Base-by-base conservation (phyloP, 73 alveolate genomes). In the Paramecium biaurelia region DNA sequence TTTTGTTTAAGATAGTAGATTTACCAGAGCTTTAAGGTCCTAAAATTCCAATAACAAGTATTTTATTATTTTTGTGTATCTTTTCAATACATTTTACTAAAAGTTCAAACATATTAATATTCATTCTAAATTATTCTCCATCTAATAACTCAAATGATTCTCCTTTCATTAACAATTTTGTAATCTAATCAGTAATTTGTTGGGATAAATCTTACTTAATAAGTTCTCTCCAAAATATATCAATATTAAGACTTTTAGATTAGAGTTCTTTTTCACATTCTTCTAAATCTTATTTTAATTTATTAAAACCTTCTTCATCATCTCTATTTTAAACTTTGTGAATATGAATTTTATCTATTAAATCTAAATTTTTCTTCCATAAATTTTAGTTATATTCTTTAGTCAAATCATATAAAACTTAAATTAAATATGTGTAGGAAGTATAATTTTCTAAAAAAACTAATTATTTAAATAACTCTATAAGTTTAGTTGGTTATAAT, bases 1-100 rank as follows among this genome's bases (percentile, higher is more conserved):
- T 70, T 28, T 85, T 53, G 47, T 92, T 92, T 70, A 76, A 79
- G 37, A 92, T 58, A 1, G 95, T 92, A 9, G 95, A 92, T 67
- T 92, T 92, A 42, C 95, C 95, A 0, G 95, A 92, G 4, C 92
- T 85, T 85, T 92, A 76, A 7, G 95, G 95, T 2, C 95, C 95
- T 1, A 68, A 43, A 0, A 92, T 85, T 38, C 93, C 58, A 12
- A 79, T 34, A 12, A 92, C 93, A 10, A 35, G 87, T 15, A 47
- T 41, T 30, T 67, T 70, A 30, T 63, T 21, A 7, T 63, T 5
- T 14, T 35, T 68, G 23, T 42, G 9, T 15, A 32, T n/a, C 70
- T 34, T n/a, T 26, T n/a, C 34, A 18, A 35, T 38, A 10, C 23
- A 0, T 67, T 59, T 63, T 58, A 72, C 24, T 1, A 57, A 8